Percentiles rank a stretch among this genome's conserved stretches.
These are phyloP conservation scores for Sequoia sempervirens DNA, from an alignment of 75 land plant species.

Conservation along the genomic window DNA sequence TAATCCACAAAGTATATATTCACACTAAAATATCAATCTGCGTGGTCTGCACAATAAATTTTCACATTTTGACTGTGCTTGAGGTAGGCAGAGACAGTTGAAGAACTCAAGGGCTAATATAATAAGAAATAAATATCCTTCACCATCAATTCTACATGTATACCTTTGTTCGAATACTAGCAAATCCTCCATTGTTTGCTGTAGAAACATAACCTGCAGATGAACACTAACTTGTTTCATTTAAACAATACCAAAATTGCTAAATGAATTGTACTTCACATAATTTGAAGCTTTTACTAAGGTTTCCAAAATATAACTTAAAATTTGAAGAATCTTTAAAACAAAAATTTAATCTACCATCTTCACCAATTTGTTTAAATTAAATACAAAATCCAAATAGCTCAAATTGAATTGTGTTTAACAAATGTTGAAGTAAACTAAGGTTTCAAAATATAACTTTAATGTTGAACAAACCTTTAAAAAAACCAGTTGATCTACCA, in stretches of 20 bases:
- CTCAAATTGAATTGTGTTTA: background rate
- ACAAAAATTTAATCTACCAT: too few species aligned
- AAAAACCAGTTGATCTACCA: conserved; percentile 78
- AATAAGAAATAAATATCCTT: background rate
- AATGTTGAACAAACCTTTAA: conserved; percentile 64
- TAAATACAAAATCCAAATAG: background rate
- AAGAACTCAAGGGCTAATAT: background rate
- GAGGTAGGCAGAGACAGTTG: background rate
- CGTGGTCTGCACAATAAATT: background rate
- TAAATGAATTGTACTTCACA: too few species aligned
- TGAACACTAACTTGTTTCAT: background rate
- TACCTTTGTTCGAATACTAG: conserved; percentile 94
- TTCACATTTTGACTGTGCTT: background rate
- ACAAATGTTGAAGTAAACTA: background rate
- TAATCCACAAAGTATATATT: background rate
- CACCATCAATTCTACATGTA: conserved; percentile 10
- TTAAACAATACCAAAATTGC: background rate
- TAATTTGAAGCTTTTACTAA: background rate
- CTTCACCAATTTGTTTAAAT: too few species aligned
- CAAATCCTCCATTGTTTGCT: conserved; percentile 97
- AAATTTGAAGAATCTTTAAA: background rate
- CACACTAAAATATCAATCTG: background rate
- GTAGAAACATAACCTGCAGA: conserved; percentile 84
- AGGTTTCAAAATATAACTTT: background rate
- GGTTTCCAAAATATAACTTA: background rate